Percentiles rank a stretch among this genome's conserved stretches.
phyloP scores from a whole-genome alignment of 2,329 filamentous ascomycete species.

The Verticillium klebahnii region DNA sequence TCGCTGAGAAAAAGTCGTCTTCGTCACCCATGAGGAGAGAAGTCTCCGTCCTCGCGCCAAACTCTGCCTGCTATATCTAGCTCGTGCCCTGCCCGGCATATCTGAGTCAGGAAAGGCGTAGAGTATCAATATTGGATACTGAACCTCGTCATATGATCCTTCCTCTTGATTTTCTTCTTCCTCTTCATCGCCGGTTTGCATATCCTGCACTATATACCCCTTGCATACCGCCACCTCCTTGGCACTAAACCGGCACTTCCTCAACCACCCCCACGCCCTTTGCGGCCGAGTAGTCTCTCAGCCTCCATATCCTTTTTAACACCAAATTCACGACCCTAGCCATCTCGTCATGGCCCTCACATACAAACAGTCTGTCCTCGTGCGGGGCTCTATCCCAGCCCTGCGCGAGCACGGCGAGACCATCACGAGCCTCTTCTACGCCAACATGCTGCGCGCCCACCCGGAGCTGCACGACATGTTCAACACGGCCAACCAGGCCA shows the following conservation, averaged over 20 bases:
- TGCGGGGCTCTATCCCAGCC: constrained; percentile 67
- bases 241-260: neutral
- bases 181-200: neutral
- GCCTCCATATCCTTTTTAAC: neutral
- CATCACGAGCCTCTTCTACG: constrained; percentile 70
- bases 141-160: neutral
- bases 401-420: constrained; percentile 62
- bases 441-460: constrained; percentile 59
- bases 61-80: neutral
- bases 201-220: neutral
- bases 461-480: constrained; percentile 67
- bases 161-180: neutral
- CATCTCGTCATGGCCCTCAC: constrained; percentile 32
- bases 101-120: neutral
- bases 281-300: neutral
- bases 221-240: neutral
- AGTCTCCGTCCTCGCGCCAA: neutral
- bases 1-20: neutral
- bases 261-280: neutral
- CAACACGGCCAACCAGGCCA: constrained; percentile 38
- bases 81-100: neutral
- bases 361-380: constrained; percentile 55
- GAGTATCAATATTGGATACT: neutral
- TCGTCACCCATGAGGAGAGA: neutral
- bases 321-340: neutral